Conservation (phyloP, 1,139 yeast genomes). For the Candida labiduridarum region DNA sequence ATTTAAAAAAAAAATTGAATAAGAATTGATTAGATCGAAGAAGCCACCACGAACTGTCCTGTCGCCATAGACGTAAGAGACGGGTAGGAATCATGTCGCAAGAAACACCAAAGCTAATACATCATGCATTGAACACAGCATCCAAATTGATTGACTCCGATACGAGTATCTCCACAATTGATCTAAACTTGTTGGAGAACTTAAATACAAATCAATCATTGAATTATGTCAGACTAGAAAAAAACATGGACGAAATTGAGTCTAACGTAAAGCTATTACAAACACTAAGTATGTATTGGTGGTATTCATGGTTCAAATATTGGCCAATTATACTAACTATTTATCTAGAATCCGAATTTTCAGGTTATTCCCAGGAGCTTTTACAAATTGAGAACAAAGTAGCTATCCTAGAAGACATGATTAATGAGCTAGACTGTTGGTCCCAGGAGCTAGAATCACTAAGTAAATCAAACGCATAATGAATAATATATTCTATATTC, state of each 20-base stretch:
- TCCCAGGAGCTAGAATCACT: constrained; percentile 46
- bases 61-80: not conserved
- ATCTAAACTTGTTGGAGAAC: constrained; percentile 54
- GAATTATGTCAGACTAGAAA: constrained; percentile 57
- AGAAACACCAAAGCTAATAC: constrained; percentile 33
- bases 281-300: constrained; percentile 32
- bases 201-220: constrained; percentile 60
- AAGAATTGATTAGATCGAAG: not conserved
- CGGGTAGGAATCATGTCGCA: constrained; percentile 19
- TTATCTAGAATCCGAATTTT: constrained; percentile 33
- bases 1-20: constrained; percentile 1
- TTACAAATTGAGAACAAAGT: constrained; percentile 49
- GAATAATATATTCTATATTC: not conserved
- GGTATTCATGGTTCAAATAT: not conserved
- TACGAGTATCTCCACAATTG: constrained; percentile 54
- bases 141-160: constrained; percentile 50
- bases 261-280: constrained; percentile 32
- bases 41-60: not conserved
- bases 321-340: constrained; percentile 5
- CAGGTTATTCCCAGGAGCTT: constrained; percentile 30
- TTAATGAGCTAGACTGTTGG: constrained; percentile 63
- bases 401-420: constrained; percentile 45
- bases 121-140: constrained; percentile 33
- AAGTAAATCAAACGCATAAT: not conserved
- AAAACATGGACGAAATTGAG: constrained; percentile 43